A percentile compares a stretch with the other conserved stretches of the same genome.
These are phyloP conservation scores for Begonia peltatifolia DNA, from an alignment of 306 rosid species.

Conservation along the genomic window DNA sequence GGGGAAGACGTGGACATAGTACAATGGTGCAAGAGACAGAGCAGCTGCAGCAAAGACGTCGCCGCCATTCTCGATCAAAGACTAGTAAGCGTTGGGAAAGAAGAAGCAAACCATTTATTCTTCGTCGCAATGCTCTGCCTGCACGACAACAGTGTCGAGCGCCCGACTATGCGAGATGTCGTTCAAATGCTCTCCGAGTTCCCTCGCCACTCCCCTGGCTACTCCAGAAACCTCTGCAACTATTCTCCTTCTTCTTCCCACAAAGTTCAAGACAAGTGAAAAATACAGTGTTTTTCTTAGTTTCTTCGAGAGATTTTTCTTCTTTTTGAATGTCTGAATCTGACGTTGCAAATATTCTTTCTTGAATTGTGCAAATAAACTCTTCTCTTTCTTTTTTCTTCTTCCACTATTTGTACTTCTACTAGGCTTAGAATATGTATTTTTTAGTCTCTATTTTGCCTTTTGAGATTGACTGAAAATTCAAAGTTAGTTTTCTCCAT, in stretches of 20 bases:
- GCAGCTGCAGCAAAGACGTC: conserved; percentile 29
- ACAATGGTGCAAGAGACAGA: conserved; percentile 52
- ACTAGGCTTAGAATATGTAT: no score
- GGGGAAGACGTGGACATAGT: conserved; percentile 67
- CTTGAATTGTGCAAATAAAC: no score
- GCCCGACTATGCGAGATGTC: conserved; percentile 90
- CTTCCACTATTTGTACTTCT: no score
- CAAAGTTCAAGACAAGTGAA: conserved; percentile 10
- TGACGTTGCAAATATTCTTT: no score
- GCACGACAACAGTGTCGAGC: conserved; percentile 58
- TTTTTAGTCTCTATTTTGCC: no score
- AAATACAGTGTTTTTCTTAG: neutral
- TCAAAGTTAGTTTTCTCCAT: no score
- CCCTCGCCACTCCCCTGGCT: conserved; percentile 13
- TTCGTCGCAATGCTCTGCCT: conserved; percentile 54
- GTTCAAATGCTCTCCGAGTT: conserved; percentile 82
- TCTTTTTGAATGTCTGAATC: no score
- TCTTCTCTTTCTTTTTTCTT: no score
- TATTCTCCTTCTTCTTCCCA: conserved; percentile 16
- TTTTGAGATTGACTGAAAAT: no score
- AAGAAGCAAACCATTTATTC: conserved; percentile 64
- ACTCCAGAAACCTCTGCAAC: conserved; percentile 14
- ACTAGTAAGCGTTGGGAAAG: conserved; percentile 28
- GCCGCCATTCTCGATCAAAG: conserved; percentile 34
- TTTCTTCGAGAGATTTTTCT: no score